Evolutionary conservation across 31 red algal species (phyloP), one percentile per base, ranked within the genome.

Genomic region (Asparagopsis taxiformis): DNA sequence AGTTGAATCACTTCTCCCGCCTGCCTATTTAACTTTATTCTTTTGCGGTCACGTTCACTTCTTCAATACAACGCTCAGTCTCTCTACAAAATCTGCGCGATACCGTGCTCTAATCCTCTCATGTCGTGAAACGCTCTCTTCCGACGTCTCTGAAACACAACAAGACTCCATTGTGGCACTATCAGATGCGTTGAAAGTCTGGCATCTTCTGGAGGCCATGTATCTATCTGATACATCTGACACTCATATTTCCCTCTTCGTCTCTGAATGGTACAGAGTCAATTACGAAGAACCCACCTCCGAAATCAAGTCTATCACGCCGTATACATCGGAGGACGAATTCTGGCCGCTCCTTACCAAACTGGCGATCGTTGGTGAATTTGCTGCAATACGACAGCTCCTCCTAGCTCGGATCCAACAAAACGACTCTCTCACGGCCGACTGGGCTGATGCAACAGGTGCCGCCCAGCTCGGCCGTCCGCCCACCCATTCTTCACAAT

Each of bases 331-430:
- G 19, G 61, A 89, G 43, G 26, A 73, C 21, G 51, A 59, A 20
- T 59, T 80, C n/a, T 89, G 85, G 85, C 39, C 48, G 13, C 32
- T 79, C 34, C 56, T 89, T 8, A 55, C 50, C 21, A 79, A 75
- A 31, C 56, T 60, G 2, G 71, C 71, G 10, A 50, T 59, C 51
- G 71, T 75, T 33, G 71, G 71, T 33, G 0, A 49, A 3, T 15
- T 59, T 3, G 17, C 24, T 25, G 30, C 17, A 43, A 31, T 62
- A 11, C 28, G 26, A 25, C n/a, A 62, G 32, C 31, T 75, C 25
- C 26, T 75, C n/a, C 24, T 24, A 21, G 31, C 51, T 33, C n/a
- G 53, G 16, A 75, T 31, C 37, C n/a, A 22, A 15, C 41, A 59
- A 21, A 16, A 6, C 6, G 61, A 26, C 5, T 9, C 11, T n/a